Percentiles rank a stretch among this genome's conserved stretches.
These are phyloP conservation scores for Calonectria montana DNA, from an alignment of 2,329 filamentous ascomycete species.

Conservation along the genomic window DNA sequence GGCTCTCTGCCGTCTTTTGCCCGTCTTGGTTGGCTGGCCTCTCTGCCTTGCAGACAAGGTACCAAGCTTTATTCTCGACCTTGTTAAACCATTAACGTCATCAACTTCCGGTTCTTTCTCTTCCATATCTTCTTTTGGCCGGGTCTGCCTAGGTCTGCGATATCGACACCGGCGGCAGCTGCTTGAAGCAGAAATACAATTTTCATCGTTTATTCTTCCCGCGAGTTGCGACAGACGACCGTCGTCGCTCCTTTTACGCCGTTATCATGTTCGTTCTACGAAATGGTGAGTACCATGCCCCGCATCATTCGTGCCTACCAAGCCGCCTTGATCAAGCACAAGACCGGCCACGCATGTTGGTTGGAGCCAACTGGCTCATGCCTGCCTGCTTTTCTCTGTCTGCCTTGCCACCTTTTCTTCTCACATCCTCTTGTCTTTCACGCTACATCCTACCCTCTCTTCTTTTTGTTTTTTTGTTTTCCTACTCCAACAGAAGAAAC, in stretches of 20 bases:
- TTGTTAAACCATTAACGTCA: constrained; percentile 33
- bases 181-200: neutral
- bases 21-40: constrained; percentile 23
- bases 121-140: constrained; percentile 12
- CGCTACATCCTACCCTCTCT: neutral
- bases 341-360: neutral
- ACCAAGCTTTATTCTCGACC: constrained; percentile 21
- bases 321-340: neutral
- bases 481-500: constrained; percentile 1
- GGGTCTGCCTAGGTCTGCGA: neutral
- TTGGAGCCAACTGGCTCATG: neutral
- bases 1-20: constrained; percentile 2
- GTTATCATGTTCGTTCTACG: constrained; percentile 53
- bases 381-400: neutral
- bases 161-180: neutral
- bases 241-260: constrained; percentile 11
- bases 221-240: neutral
- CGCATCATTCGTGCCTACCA: constrained; percentile 18
- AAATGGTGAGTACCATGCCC: constrained; percentile 48
- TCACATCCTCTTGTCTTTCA: neutral
- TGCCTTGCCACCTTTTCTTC: neutral
- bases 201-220: neutral
- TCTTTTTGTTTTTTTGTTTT: constrained; percentile 15
- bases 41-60: constrained; percentile 27
- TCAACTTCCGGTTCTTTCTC: constrained; percentile 19